Conservation (phyloP, 177 flowering plant species). For the Vitis hybrid region DNA sequence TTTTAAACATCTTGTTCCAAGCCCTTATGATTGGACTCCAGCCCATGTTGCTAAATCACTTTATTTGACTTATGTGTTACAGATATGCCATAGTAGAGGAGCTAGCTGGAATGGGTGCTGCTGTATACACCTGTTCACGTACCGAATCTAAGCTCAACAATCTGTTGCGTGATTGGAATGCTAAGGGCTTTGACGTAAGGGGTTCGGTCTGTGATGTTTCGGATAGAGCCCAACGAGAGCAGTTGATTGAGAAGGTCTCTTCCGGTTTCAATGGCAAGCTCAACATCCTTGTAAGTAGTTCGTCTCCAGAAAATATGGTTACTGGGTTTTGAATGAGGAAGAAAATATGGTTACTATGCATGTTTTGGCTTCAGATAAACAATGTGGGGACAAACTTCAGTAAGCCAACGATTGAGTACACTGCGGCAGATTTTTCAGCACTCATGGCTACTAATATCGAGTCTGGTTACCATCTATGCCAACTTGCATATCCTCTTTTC, state of each 20-base stretch:
- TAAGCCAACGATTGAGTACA: slow-evolving; percentile 46
- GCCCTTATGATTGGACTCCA: neutral
- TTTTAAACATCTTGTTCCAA: neutral
- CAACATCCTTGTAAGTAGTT: slow-evolving; percentile 21
- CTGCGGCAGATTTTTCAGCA: slow-evolving; percentile 39
- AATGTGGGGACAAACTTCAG: slow-evolving; percentile 52
- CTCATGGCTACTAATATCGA: slow-evolving; percentile 55
- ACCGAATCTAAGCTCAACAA: slow-evolving; percentile 6
- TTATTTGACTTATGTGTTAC: neutral
- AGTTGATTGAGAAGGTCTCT: slow-evolving; percentile 23
- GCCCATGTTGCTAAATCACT: neutral
- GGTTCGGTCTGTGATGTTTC: slow-evolving; percentile 31
- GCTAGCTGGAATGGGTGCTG: slow-evolving; percentile 13
- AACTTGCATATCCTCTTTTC: slow-evolving; percentile 53
- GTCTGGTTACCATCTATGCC: slow-evolving; percentile 49
- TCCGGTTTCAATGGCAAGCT: slow-evolving; percentile 29
- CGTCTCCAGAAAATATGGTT: too few relatives aligned
- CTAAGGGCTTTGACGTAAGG: slow-evolving; percentile 14
- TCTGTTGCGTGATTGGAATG: slow-evolving; percentile 17
- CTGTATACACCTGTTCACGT: slow-evolving; percentile 14
- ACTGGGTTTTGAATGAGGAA: too few relatives aligned
- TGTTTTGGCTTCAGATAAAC: slow-evolving; percentile 36
- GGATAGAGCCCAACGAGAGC: slow-evolving; percentile 6
- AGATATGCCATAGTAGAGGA: slow-evolving; percentile 12
- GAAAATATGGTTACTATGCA: too few relatives aligned